Evolutionary conservation across 177 flowering plant species (phyloP).

Genomic region (Vitis hybrid): DNA sequence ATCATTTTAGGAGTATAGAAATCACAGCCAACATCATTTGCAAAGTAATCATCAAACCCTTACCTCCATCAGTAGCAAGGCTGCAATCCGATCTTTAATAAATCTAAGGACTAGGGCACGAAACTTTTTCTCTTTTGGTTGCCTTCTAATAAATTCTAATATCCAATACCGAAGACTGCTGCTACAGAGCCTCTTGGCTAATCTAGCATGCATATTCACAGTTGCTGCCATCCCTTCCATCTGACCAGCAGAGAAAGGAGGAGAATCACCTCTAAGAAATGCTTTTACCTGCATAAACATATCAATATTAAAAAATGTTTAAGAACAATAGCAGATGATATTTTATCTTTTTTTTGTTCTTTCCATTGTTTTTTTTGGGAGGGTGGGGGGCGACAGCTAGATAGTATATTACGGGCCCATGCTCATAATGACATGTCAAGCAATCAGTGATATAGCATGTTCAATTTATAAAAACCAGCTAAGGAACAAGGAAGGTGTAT

Average conservation of each 20-base stretch:
- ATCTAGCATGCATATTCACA: slow-evolving; percentile 54
- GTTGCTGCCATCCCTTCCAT: slow-evolving; percentile 79
- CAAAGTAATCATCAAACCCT: slow-evolving; percentile 6
- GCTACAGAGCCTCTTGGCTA: slow-evolving; percentile 53
- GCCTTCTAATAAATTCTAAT: slow-evolving; percentile 77
- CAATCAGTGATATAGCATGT: too few species aligned
- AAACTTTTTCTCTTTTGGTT: slow-evolving; percentile 69
- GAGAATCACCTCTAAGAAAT: slow-evolving; percentile 72
- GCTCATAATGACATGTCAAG: too few species aligned
- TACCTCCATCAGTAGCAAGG: slow-evolving; percentile 80
- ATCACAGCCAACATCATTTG: background rate
- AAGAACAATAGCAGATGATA: too few species aligned
- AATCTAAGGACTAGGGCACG: slow-evolving; percentile 83
- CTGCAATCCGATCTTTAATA: slow-evolving; percentile 81
- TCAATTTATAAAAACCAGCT: too few species aligned
- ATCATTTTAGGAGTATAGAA: too few species aligned
- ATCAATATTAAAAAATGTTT: background rate
- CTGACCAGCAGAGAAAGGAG: slow-evolving; percentile 79
- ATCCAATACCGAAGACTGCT: slow-evolving; percentile 89
- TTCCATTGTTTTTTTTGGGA: too few species aligned
- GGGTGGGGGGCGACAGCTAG: too few species aligned
- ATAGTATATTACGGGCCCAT: too few species aligned
- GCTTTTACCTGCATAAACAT: slow-evolving; percentile 67
- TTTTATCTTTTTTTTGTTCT: too few species aligned
- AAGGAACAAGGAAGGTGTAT: too few species aligned